Evolutionary conservation across 2,329 filamentous ascomycete genomes (phyloP), one percentile per base, ranked within the genome.

Genomic region (Pseudogymnoascus sp.): DNA sequence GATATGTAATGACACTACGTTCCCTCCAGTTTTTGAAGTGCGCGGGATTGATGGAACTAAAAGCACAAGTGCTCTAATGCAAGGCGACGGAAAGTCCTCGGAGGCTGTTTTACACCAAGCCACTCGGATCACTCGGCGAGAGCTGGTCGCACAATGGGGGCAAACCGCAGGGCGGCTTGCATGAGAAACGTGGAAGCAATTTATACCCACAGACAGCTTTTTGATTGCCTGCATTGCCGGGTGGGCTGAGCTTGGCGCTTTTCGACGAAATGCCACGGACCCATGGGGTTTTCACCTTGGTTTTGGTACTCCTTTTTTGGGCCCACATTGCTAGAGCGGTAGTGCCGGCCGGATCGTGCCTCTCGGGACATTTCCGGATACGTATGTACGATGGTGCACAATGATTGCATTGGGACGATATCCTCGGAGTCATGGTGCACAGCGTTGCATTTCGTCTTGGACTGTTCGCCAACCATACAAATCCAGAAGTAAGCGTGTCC

Each of bases 211-310:
- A 52, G 45, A 52, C 45, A 52, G 45, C 45, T 18, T 30, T 41
- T 52, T 52, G 23, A 52, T 52, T 52, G 45, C 45, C 45, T 52
- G 45, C 45, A 52, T 52, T 52, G 45, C 45, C 45, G 45, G 38
- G 45, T 5, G 23, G 45, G 45, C 45, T 52, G 26, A 13, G 30
- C 45, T 52, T 52, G 45, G 45, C 45, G 45, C 45, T 18, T 18
- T 52, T 23, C 13, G 26, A 52, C n/a, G 1, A 18, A 18, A 52
- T 52, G n/a, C 45, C 45, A 52, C 45, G 45, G 45, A 30, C 45
- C 45, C 45, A 15, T 15, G 26, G 45, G 45, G 45, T 10, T 23
- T 30, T 52, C 45, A 30, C n/a, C 21, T 52, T 52, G 45, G 23
- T 30, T 52, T 52, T 52, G 45, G 5, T 52, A 3, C 26, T 30